Percentiles rank a stretch among this genome's conserved stretches.
These are phyloP conservation scores for Dictyostelium purpureum DNA, from an alignment of 78 protist species.

Conservation along the genomic window DNA sequence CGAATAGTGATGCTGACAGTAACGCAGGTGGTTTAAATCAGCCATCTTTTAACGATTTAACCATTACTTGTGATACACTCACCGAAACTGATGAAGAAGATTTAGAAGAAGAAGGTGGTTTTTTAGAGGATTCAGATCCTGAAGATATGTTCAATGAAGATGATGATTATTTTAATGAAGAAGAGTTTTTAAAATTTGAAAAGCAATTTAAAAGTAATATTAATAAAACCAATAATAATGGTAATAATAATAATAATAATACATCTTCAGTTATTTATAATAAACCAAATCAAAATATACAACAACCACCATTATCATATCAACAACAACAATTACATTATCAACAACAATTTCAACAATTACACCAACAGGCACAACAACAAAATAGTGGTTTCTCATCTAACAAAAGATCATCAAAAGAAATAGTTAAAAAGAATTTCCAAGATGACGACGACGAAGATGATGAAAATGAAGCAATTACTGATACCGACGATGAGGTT, in stretches of 20 bases:
- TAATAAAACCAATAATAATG: background rate
- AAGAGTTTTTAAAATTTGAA: conserved; percentile 39
- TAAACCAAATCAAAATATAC: background rate
- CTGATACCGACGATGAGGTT: too few species aligned
- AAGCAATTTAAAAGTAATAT: conserved; percentile 2
- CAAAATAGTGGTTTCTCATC: too few species aligned
- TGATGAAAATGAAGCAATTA: too few species aligned
- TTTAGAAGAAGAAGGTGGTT: background rate
- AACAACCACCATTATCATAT: background rate
- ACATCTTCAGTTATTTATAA: background rate
- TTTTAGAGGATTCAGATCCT: conserved; percentile 13
- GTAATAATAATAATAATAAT: background rate
- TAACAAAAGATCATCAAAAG: too few species aligned
- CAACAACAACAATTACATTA: conserved; percentile 9
- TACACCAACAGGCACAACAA: background rate
- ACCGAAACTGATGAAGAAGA: conserved; percentile 67
- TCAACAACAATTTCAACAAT: background rate
- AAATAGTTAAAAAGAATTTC: too few species aligned
- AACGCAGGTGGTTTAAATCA: conserved; percentile 13
- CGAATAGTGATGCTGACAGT: conserved; percentile 4
- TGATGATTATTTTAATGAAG: conserved; percentile 4
- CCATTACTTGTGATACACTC: conserved; percentile 65
- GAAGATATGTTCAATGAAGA: conserved; percentile 1
- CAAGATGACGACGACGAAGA: too few species aligned
- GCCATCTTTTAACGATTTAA: conserved; percentile 65